Conservation (phyloP, 345 rosid species). For the Garcia nutans region DNA sequence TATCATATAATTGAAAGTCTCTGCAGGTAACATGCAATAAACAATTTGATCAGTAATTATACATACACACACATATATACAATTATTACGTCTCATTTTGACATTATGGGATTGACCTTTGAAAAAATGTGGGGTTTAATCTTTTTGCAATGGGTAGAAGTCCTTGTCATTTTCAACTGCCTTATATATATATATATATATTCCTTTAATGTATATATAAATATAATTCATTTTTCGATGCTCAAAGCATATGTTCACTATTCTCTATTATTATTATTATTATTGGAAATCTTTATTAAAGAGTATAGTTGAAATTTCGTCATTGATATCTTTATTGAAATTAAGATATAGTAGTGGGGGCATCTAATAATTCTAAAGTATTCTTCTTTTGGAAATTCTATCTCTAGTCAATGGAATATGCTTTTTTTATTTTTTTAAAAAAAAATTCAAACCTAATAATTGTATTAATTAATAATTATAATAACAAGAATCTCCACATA, state of each 20-base stretch:
- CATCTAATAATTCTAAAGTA: neutral
- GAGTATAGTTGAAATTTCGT: neutral
- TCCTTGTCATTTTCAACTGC: constrained; percentile 36
- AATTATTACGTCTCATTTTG: neutral
- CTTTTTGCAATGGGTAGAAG: constrained; percentile 22
- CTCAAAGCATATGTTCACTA: neutral
- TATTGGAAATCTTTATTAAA: neutral
- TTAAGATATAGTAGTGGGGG: neutral
- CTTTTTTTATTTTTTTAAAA: neutral
- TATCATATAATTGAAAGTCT: no score
- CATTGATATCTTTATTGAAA: constrained; percentile 7
- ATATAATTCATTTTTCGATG: neutral
- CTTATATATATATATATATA: neutral
- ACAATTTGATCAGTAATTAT: neutral
- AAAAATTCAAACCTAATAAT: neutral
- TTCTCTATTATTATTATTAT: neutral
- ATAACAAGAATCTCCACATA: no score
- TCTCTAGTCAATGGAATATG: neutral
- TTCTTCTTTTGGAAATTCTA: neutral
- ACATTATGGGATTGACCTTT: constrained; percentile 23
- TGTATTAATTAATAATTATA: no score
- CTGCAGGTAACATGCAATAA: no score
- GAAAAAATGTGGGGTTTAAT: neutral
- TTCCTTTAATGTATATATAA: no score
- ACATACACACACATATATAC: neutral